Percentiles rank a stretch among this genome's conserved stretches.
These are phyloP conservation scores for Hylodesmum podocarpum DNA, from an alignment of 306 rosid species.

Conservation along the genomic window DNA sequence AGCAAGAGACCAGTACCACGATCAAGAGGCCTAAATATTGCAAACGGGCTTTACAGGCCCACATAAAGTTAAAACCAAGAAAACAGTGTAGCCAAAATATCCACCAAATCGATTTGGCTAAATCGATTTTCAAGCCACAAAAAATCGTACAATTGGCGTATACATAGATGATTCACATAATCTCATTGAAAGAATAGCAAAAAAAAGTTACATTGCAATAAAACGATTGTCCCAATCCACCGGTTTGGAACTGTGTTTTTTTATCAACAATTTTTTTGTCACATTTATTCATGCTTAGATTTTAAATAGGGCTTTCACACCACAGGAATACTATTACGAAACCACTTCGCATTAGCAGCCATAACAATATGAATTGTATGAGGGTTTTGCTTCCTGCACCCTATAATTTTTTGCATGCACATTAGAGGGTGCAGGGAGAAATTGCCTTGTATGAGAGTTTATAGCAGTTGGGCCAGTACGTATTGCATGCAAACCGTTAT, in stretches of 20 bases:
- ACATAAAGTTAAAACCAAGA: neutral
- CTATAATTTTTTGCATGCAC: too few relatives aligned
- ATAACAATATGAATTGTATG: neutral
- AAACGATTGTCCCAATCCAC: neutral
- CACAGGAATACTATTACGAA: neutral
- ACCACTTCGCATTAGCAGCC: neutral
- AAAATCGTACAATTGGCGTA: neutral
- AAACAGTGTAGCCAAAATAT: neutral
- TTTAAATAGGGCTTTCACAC: neutral
- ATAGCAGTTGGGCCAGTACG: neutral
- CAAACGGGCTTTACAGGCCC: neutral
- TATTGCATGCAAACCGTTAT: neutral
- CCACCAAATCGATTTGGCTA: neutral
- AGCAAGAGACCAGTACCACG: neutral
- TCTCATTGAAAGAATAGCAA: neutral
- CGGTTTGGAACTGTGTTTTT: neutral
- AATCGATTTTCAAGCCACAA: neutral
- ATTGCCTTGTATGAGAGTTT: neutral
- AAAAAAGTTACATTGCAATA: neutral
- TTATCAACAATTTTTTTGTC: too few relatives aligned
- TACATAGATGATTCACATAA: neutral
- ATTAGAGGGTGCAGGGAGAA: too few relatives aligned
- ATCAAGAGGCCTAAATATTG: neutral
- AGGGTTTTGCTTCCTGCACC: too few relatives aligned
- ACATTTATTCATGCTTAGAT: neutral